Conservation (phyloP, 2,329 filamentous ascomycete genomes). For the Bertia moriformis region DNA sequence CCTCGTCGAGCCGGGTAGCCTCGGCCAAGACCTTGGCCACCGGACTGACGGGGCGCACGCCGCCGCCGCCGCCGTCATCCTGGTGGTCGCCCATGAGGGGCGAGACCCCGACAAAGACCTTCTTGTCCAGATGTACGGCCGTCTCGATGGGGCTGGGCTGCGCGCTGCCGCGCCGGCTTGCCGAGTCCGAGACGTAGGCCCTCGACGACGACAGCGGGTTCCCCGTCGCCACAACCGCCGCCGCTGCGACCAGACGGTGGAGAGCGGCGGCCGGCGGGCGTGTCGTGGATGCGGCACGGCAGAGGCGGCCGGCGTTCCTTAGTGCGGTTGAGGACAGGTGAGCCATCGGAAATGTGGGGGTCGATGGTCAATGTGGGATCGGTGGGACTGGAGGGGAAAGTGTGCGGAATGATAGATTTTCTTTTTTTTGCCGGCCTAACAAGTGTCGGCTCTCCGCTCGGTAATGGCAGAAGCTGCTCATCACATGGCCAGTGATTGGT, state of each 20-base stretch:
- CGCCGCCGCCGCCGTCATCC: slow-evolving; percentile 39
- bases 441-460: background rate
- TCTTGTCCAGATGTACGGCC: slow-evolving; percentile 74
- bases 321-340: slow-evolving; percentile 53
- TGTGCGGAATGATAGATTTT: background rate
- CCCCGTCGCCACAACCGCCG: background rate
- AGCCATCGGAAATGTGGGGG: too few relatives aligned
- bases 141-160: slow-evolving; percentile 71
- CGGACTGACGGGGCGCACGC: slow-evolving; percentile 62
- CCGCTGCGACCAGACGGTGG: too few relatives aligned
- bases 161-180: slow-evolving; percentile 63
- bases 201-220: slow-evolving; percentile 12
- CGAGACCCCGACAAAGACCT: slow-evolving; percentile 57
- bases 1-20: slow-evolving; percentile 83
- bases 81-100: too few relatives aligned
- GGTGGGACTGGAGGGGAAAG: background rate
- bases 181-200: slow-evolving; percentile 73
- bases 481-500: too few relatives aligned
- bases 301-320: slow-evolving; percentile 59
- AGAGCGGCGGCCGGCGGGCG: too few relatives aligned
- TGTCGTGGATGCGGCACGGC: too few relatives aligned
- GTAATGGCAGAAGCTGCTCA: too few relatives aligned
- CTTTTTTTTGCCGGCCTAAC: background rate
- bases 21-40: slow-evolving; percentile 77
- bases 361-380: too few relatives aligned